Evolutionary conservation across 106 monocot species (phyloP), one percentile per base, ranked within the genome.

Genomic region (Apostasia ramifera): DNA sequence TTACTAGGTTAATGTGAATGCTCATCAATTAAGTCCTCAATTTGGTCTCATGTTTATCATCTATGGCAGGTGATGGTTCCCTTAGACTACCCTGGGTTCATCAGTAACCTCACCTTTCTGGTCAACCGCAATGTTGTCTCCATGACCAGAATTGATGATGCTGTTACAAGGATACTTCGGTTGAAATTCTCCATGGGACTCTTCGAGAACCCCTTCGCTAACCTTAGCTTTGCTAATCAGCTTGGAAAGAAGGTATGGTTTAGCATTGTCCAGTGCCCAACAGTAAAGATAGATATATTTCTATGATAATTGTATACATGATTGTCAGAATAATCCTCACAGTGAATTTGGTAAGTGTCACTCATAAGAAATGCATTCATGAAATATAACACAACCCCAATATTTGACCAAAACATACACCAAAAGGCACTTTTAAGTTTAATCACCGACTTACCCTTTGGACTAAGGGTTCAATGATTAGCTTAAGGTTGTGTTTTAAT

Each of bases 141-240:
- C 15, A 94, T 88, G 91, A 77, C 70, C 68, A 76, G 94, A 72
- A 94, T 88, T 12, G 73, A 94, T 49, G 94, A 95, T 78, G 91
- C 88, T 0, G 91, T 91, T 13, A 81, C 70, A 52, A 85, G 94
- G 56, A 95, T 95, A 37, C 72, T 95, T 42, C 75, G 83, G 4
- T 79, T 94, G 8, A 95, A 94, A 59, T 88, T 94, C 73, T 40
- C 66, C 45, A 74, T 88, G 79, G 91, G 94, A n/a, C 88, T 94
- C 11, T 94, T 94, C 66, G 85, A 94, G 79, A 83, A 80, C 49
- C 94, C 94, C 46, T 66, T 84, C 63, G 62, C 83, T 40, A 88
- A 95, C 76, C 68, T 71, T 8, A 79, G 77, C 70, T 71, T 95
- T 4, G 81, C 49, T 12, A 76, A 78, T 65, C 79, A 91, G 70